Conservation (phyloP, 768 basidiomycete species). For the Tricholoma furcatifolium region DNA sequence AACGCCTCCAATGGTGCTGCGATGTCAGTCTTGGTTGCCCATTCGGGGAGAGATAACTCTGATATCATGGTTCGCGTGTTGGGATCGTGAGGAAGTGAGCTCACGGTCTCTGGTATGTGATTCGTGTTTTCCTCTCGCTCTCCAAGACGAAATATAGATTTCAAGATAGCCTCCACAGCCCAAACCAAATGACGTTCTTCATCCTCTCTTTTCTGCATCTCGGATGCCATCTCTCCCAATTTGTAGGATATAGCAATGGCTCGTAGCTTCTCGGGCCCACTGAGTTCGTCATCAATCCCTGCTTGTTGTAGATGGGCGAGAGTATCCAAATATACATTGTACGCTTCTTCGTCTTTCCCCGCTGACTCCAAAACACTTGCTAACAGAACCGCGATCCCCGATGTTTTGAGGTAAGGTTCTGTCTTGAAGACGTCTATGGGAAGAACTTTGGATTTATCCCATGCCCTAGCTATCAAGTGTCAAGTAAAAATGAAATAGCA, state of each 20-base stretch:
- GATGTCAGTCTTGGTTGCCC: constrained; percentile 60
- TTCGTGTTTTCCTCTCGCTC: constrained; percentile 5
- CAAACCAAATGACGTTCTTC: constrained; percentile 43
- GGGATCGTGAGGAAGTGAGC: constrained; percentile 9
- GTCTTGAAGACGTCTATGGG: constrained; percentile 35
- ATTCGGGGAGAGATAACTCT: constrained; percentile 56
- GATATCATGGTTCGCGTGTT: constrained; percentile 36
- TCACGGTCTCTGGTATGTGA: background rate
- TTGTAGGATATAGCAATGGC: constrained; percentile 40
- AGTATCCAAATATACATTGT: constrained; percentile 36
- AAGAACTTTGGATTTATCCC: constrained; percentile 48
- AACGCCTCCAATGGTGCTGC: constrained; percentile 70
- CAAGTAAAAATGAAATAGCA: constrained; percentile 1
- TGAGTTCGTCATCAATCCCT: constrained; percentile 15
- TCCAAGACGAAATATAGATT: constrained; percentile 27
- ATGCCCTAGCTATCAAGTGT: constrained; percentile 43
- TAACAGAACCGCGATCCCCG: constrained; percentile 63
- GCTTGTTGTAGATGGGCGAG: constrained; percentile 31
- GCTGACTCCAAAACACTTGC: constrained; percentile 53
- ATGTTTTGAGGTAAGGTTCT: constrained; percentile 61
- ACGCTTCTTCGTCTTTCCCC: constrained; percentile 35
- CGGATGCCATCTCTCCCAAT: constrained; percentile 40
- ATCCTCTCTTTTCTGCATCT: constrained; percentile 32
- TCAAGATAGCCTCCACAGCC: constrained; percentile 44
- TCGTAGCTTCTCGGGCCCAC: constrained; percentile 32